Evolutionary conservation across 1,284 basidiomycete species (phyloP), one percentile per base, ranked within the genome.

Genomic region (Trichosporon ovoides): DNA sequence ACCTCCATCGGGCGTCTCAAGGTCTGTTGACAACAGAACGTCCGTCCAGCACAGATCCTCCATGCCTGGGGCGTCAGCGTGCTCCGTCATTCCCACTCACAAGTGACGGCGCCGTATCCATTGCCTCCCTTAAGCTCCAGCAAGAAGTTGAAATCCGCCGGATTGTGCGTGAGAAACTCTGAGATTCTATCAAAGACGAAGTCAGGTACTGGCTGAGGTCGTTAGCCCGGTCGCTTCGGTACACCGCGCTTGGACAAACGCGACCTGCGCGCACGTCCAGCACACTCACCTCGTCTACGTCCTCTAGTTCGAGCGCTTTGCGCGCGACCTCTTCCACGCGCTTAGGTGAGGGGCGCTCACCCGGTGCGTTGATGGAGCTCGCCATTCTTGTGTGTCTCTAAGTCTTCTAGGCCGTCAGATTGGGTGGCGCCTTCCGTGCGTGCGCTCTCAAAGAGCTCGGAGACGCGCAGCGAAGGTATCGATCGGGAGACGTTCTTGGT

Each of bases 11-110:
- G 57, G 53, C n/a, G 56, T 48, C 7, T 54, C 20, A 0, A 71
- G 66, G 58, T 74, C 72, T 16, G 72, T 60, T 19, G 59, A 62
- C 16, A 76, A 66, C 7, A 63, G 43, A 13, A 70, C 56, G 50
- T 76, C 72, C 10, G 53, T 57, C 71, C 72, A 76, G 52, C 74
- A 76, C 19, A 59, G 52, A 35, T 74, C 72, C 31, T 76, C 74
- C 68, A 76, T 72, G 56, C 72, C 72, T 73, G 5, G n/a, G 33
- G 3, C 12, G 56, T 59, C 52, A 59, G 57, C 11, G 9, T 16
- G 9, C 13, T 16, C 20, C 5, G 12, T n/a, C 12, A 10, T 9
- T 9, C 28, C 4, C 28, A 64, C 71, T 64, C 59, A 74, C 74
- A 76, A 18, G 71, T 74, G 3, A 70, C 61, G 0, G 64, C 53